A percentile compares a stretch with the other conserved stretches of the same genome.
phyloP scores from a whole-genome alignment of 192 early-diverging fungal genomes.

The Podochytrium sp. region DNA sequence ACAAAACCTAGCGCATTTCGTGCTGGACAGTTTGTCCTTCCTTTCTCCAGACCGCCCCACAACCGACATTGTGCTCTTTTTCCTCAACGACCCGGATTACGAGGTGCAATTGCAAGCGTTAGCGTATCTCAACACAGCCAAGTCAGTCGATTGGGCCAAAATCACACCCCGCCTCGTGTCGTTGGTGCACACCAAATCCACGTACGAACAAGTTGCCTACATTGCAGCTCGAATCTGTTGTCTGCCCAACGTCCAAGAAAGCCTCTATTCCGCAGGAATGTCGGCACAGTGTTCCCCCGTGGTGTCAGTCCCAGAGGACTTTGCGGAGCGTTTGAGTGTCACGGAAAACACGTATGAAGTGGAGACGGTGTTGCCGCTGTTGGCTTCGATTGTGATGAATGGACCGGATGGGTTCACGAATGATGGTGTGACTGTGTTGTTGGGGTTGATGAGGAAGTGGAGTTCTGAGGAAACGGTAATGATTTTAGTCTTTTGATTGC shows the following conservation, averaged over 20 bases:
- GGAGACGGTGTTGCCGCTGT: conserved; percentile 62
- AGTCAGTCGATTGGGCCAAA: background rate
- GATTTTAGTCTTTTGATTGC: conserved; percentile 50
- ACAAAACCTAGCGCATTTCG: conserved; percentile 17
- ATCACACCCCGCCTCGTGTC: conserved; percentile 1
- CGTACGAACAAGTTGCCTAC: conserved; percentile 23
- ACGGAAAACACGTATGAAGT: conserved; percentile 53
- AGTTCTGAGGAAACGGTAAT: conserved; percentile 26
- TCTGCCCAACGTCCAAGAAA: conserved; percentile 24
- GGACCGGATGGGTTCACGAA: background rate
- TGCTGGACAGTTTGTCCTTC: conserved; percentile 3
- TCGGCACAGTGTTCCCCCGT: conserved; percentile 24
- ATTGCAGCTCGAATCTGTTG: conserved; percentile 49
- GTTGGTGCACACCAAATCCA: conserved; percentile 4
- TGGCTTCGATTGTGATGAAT: conserved; percentile 57
- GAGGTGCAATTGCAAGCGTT: conserved; percentile 66
- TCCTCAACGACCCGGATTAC: conserved; percentile 63
- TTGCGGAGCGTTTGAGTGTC: conserved; percentile 44
- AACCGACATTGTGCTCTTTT: conserved; percentile 31
- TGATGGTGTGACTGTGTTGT: conserved; percentile 40
- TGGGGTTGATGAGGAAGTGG: conserved; percentile 26
- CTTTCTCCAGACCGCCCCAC: background rate
- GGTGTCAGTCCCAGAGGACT: conserved; percentile 33
- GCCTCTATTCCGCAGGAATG: background rate
- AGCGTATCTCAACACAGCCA: conserved; percentile 34